A percentile compares a stretch with the other conserved stretches of the same genome.
Conservation (phyloP, 2,329 filamentous ascomycete species). For the Botrytis cinerea region DNA sequence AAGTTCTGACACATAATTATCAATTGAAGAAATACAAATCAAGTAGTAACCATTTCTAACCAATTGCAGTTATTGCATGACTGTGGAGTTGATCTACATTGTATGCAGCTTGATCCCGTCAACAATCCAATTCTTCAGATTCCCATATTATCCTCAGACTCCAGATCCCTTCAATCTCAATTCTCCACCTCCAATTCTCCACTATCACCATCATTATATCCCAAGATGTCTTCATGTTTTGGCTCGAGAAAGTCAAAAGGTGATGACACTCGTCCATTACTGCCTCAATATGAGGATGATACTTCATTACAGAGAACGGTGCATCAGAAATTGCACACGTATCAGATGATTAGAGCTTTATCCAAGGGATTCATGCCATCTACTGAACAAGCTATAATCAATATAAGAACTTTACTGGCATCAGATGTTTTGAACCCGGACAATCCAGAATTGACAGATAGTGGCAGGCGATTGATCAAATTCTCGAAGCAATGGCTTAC, state of each 20-base stretch:
- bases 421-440: slow-evolving; percentile 77
- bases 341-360: slow-evolving; percentile 85
- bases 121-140: slow-evolving; percentile 17
- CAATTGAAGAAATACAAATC: background rate
- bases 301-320: slow-evolving; percentile 75
- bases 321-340: slow-evolving; percentile 88
- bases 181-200: background rate
- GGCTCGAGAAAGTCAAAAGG: slow-evolving; percentile 38
- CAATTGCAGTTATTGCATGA: slow-evolving; percentile 5
- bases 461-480: slow-evolving; percentile 72
- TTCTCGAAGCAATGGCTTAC: slow-evolving; percentile 73
- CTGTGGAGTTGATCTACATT: slow-evolving; percentile 14
- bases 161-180: background rate
- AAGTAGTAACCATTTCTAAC: background rate
- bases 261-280: slow-evolving; percentile 60
- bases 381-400: slow-evolving; percentile 78
- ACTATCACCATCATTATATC: background rate
- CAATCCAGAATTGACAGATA: slow-evolving; percentile 72
- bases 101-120: slow-evolving; percentile 20
- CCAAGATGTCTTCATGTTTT: slow-evolving; percentile 41
- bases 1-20: slow-evolving; percentile 13
- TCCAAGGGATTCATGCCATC: slow-evolving; percentile 88
- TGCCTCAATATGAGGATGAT: slow-evolving; percentile 81
- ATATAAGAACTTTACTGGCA: slow-evolving; percentile 76
- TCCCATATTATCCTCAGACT: background rate